Base-by-base conservation (phyloP, 2,329 filamentous ascomycete species). In the Calonectria hongkongensis region DNA sequence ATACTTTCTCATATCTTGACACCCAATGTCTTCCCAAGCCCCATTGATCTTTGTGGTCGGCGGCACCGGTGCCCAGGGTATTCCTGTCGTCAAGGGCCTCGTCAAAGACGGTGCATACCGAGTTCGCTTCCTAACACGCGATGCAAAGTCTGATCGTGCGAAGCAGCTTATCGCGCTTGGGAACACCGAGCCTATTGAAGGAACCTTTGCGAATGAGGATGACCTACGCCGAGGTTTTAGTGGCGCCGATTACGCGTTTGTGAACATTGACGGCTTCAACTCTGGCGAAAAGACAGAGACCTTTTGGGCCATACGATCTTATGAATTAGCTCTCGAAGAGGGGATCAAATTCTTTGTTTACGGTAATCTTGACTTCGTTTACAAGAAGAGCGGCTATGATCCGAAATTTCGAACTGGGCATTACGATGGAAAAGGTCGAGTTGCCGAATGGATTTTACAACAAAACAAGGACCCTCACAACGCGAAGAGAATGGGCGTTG, bases 291-390 rank as follows among this genome's bases (percentile, higher is more conserved):
- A 75, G 48, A 75, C 74, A 0, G 74, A 76, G 1, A 75, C 51
- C 0, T 76, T 65, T 16, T 76, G 74, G 74, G 70, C 73, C 0
- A 76, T 74, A 0, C 33, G 73, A 1, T 18, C 51, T 0, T 76
- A 76, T 2, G 71, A 76, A 2, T 0, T 76, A 0, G 74, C 73
- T 0, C 39, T 76, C 6, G 74, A 75, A 15, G 65, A 62, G 9
- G 68, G 71, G 0, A 65, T 87, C 54, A 75, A 83, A 76, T 83
- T 87, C 75, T 86, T 88, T 75, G 82, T 86, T 28, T 89, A 86
- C 70, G 87, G 87, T 0, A 88, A 87, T 60, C 80, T 90, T 13
- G 88, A 90, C 73, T 89, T 86, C 69, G 83, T 75, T 0, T 84
- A 85, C 47, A 88, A 89, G 81, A 86, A 88, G 75, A 80, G 83